Conservation (phyloP, 148 eudicot genomes). For the Agrostemma githago region DNA sequence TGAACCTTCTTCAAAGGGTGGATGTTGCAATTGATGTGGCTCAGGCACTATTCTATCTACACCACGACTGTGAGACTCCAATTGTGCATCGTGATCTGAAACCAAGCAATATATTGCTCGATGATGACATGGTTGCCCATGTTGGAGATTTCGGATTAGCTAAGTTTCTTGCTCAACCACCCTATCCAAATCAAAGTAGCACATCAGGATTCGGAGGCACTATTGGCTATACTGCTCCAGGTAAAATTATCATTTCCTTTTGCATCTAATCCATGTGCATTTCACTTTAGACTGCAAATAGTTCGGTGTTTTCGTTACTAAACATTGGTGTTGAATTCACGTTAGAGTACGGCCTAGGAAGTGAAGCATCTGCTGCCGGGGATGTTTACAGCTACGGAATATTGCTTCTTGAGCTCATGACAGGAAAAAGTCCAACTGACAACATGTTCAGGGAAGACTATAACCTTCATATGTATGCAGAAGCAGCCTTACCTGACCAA, state of each 20-base stretch:
- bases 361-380: constrained; percentile 2
- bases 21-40: constrained; percentile 24
- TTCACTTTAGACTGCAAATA: no score
- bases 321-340: background rate
- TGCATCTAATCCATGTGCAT: constrained; percentile 17
- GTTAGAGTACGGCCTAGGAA: constrained; percentile 11
- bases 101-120: constrained; percentile 31
- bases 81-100: constrained; percentile 34
- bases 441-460: constrained; percentile 15
- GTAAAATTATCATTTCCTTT: constrained; percentile 19
- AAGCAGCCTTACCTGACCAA: constrained; percentile 15
- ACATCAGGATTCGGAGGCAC: constrained; percentile 4
- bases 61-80: constrained; percentile 15
- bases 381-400: constrained; percentile 23
- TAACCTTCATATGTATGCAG: constrained; percentile 16
- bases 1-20: constrained; percentile 22
- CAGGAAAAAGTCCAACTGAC: constrained; percentile 16
- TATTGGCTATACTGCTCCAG: constrained; percentile 13
- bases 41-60: constrained; percentile 32
- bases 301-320: background rate
- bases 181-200: constrained; percentile 18
- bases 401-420: constrained; percentile 20
- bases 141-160: constrained; percentile 17
- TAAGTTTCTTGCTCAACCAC: constrained; percentile 11
- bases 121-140: constrained; percentile 15